Percentiles rank a stretch among this genome's conserved stretches.
These are phyloP conservation scores for Ottelia alismoides DNA, from an alignment of 106 monocot species.

Conservation along the genomic window DNA sequence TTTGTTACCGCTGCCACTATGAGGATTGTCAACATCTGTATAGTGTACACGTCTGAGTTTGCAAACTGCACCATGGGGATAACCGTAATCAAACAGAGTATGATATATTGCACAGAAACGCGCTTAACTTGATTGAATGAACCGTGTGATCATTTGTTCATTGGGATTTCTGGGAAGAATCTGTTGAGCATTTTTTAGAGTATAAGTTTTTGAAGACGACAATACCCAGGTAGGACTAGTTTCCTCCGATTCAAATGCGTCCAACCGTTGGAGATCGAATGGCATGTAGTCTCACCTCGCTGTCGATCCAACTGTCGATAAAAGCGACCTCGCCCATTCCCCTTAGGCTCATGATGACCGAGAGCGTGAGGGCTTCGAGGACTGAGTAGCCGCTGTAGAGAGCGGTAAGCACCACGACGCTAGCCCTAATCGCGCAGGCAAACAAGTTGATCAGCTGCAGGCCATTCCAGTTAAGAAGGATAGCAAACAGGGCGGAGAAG, in stretches of 20 bases:
- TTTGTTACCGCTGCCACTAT: constrained; percentile 1
- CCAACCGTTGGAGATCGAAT: not conserved
- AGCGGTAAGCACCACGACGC: not conserved
- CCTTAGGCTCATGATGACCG: constrained; percentile 8
- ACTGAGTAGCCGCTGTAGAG: not conserved
- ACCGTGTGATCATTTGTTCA: too few relatives aligned
- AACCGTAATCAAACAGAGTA: not conserved
- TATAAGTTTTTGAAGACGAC: too few relatives aligned
- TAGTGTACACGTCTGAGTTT: not conserved
- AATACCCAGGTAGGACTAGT: too few relatives aligned
- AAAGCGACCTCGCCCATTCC: constrained; percentile 9
- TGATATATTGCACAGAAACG: too few relatives aligned
- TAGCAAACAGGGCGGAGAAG: not conserved
- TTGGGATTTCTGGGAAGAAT: too few relatives aligned
- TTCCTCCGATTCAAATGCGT: too few relatives aligned
- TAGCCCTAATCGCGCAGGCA: not conserved
- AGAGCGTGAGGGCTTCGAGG: not conserved
- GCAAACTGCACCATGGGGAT: not conserved
- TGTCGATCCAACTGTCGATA: too few relatives aligned
- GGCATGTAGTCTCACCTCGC: not conserved
- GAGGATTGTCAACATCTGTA: not conserved
- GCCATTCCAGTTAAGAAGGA: not conserved
- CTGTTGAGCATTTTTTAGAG: too few relatives aligned
- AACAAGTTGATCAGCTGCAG: not conserved
- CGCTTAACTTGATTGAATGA: too few relatives aligned